These are phyloP conservation scores for Ceratocystiopsis brevicomis DNA, from an alignment of 2,329 filamentous ascomycete species.

Conservation along the genomic window DNA sequence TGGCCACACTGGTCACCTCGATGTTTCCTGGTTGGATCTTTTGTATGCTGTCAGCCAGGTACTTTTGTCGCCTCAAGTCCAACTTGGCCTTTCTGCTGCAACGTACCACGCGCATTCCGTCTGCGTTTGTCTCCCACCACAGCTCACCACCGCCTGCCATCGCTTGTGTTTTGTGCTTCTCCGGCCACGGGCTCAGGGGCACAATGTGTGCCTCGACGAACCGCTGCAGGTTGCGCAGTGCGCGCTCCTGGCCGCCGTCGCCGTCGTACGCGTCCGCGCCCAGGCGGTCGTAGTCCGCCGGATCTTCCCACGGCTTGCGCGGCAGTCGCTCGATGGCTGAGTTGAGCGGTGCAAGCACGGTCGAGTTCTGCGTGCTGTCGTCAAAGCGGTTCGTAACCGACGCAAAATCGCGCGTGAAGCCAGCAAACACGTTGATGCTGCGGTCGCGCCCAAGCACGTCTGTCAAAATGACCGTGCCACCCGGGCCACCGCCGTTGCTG, in stretches of 20 bases:
- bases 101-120: conserved; percentile 48
- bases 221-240: conserved; percentile 51
- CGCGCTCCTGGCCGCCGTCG: conserved; percentile 52
- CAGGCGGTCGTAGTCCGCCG: conserved; percentile 47
- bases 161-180: conserved; percentile 45
- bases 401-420: conserved; percentile 58
- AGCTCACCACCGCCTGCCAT: conserved; percentile 45
- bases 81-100: neutral
- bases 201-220: conserved; percentile 84
- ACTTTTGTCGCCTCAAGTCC: no score
- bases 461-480: conserved; percentile 46
- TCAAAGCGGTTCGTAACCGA: conserved; percentile 50
- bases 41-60: neutral
- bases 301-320: conserved; percentile 71
- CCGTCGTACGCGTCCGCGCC: conserved; percentile 62
- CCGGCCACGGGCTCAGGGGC: conserved; percentile 53
- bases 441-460: conserved; percentile 70
- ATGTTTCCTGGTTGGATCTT: conserved; percentile 64
- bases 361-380: conserved; percentile 49
- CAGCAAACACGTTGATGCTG: conserved; percentile 67
- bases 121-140: conserved; percentile 57
- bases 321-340: conserved; percentile 58
- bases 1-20: conserved; percentile 55
- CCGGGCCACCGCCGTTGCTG: conserved; percentile 14
- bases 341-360: conserved; percentile 76